phyloP scores from a whole-genome alignment of 1,284 basidiomycete genomes.

The Inonotus obliquus region DNA sequence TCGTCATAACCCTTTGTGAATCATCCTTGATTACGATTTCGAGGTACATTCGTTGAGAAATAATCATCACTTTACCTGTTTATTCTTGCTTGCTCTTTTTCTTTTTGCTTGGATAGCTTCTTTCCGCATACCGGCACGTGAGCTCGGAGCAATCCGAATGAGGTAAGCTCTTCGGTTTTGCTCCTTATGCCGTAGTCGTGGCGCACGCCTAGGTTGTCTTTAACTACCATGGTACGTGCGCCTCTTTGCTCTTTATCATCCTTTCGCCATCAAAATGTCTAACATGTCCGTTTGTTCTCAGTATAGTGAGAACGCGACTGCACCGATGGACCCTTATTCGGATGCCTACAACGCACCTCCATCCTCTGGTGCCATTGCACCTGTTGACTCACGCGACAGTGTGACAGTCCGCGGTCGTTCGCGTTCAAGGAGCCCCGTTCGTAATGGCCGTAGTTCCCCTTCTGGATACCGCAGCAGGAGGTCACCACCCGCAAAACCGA shows the following conservation, averaged over 20 bases:
- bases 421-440: conserved; percentile 64
- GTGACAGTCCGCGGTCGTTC: conserved; percentile 45
- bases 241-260: conserved; percentile 16
- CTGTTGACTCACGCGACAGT: conserved; percentile 39
- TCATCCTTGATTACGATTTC: no score
- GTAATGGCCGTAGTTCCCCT: conserved; percentile 47
- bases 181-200: conserved; percentile 10
- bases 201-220: conserved; percentile 23
- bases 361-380: conserved; percentile 33
- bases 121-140: no score
- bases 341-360: conserved; percentile 72
- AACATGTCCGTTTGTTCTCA: conserved; percentile 15
- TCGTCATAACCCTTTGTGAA: no score
- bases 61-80: no score
- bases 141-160: not conserved
- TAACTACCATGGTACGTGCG: conserved; percentile 64
- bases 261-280: not conserved
- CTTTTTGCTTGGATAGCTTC: no score
- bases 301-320: conserved; percentile 39
- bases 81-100: no score
- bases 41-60: no score
- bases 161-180: not conserved
- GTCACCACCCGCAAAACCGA: conserved; percentile 54
- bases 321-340: conserved; percentile 70
- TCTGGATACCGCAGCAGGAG: conserved; percentile 30